Evolutionary conservation across 257 asterid genomes (phyloP).

Genomic region (Paulownia fortunei): DNA sequence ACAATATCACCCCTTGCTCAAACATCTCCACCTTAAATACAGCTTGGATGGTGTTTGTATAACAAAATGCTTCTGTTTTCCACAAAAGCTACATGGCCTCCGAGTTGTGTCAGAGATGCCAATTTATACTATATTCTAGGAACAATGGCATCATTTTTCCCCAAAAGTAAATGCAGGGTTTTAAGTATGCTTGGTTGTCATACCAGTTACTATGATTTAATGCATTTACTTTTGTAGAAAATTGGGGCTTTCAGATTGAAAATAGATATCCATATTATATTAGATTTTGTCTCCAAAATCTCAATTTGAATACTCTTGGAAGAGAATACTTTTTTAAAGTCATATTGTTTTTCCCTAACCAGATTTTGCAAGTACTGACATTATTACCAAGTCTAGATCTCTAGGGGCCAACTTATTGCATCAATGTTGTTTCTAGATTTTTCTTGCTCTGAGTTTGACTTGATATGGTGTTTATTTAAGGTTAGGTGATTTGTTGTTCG

Average conservation of each 20-base stretch:
- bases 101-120: neutral
- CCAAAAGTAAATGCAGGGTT: neutral
- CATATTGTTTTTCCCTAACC: neutral
- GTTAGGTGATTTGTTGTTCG: neutral
- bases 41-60: neutral
- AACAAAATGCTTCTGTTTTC: neutral
- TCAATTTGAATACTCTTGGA: neutral
- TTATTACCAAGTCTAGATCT: neutral
- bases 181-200: neutral
- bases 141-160: neutral
- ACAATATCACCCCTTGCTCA: neutral
- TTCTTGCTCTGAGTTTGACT: neutral
- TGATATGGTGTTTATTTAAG: conserved; percentile 9
- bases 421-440: conserved; percentile 1
- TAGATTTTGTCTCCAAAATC: neutral
- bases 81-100: neutral
- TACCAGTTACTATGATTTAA: neutral
- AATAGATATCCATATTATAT: neutral
- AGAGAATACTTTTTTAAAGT: neutral
- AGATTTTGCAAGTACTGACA: neutral
- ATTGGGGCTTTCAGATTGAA: neutral
- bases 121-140: neutral
- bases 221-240: neutral
- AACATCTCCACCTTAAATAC: neutral
- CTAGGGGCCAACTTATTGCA: neutral